These are phyloP conservation scores for Rhodotorula graminis DNA, from an alignment of 768 basidiomycete species.

Conservation along the genomic window DNA sequence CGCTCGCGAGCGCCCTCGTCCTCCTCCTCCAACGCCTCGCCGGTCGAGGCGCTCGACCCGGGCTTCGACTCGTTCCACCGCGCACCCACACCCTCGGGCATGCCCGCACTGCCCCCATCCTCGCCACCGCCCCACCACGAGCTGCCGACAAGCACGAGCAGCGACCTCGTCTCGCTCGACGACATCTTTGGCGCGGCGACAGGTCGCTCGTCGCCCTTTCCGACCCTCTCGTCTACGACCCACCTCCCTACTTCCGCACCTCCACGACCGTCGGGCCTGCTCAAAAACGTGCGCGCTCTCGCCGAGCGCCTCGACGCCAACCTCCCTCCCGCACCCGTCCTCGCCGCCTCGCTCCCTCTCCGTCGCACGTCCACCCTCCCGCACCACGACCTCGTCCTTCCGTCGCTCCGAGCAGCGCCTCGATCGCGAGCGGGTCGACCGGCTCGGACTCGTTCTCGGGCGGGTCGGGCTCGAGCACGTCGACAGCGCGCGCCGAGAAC, in stretches of 20 bases:
- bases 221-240: neutral
- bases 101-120: neutral
- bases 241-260: too few relatives aligned
- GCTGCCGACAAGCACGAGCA: neutral
- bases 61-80: neutral
- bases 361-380: too few relatives aligned
- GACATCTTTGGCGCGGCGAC: slow-evolving; percentile 6
- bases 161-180: slow-evolving; percentile 5
- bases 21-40: neutral
- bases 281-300: neutral
- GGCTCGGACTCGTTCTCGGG: neutral
- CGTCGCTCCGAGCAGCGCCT: neutral
- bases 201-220: slow-evolving; percentile 6
- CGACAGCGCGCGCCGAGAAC: too few relatives aligned
- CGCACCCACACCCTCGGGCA: neutral
- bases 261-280: neutral
- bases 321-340: neutral
- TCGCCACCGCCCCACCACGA: neutral
- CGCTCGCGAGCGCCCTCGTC: neutral
- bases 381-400: neutral
- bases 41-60: neutral
- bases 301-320: neutral
- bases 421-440: neutral
- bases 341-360: neutral
- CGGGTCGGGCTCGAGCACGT: neutral